phyloP scores from a whole-genome alignment of 768 basidiomycete species.

The Hygrocybe punicea region DNA sequence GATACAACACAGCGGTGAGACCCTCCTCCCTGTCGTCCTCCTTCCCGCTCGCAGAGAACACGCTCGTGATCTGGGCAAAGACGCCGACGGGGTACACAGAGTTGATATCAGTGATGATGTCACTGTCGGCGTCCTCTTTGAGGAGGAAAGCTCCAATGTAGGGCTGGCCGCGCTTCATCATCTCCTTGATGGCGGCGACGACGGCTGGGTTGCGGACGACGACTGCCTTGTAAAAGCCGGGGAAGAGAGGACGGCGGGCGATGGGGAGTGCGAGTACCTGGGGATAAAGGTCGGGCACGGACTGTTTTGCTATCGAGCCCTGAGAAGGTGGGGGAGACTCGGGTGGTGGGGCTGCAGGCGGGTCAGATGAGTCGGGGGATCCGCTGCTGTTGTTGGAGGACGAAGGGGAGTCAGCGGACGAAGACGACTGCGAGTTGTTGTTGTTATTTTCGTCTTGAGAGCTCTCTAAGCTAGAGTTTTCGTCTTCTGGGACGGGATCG shows the following conservation, averaged over 20 bases:
- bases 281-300: slow-evolving; percentile 87
- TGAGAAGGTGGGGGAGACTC: slow-evolving; percentile 31
- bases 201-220: slow-evolving; percentile 89
- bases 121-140: slow-evolving; percentile 91
- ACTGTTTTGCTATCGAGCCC: slow-evolving; percentile 73
- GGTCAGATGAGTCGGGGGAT: slow-evolving; percentile 21
- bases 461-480: slow-evolving; percentile 21
- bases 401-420: slow-evolving; percentile 21
- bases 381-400: slow-evolving; percentile 32
- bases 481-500: slow-evolving; percentile 12
- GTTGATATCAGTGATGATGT: slow-evolving; percentile 84
- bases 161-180: slow-evolving; percentile 94
- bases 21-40: slow-evolving; percentile 78
- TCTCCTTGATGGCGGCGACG: slow-evolving; percentile 90
- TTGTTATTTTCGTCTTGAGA: slow-evolving; percentile 28
- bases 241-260: slow-evolving; percentile 91
- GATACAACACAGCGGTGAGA: slow-evolving; percentile 92
- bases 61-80: slow-evolving; percentile 94
- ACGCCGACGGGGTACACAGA: slow-evolving; percentile 92
- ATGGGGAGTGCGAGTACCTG: slow-evolving; percentile 95
- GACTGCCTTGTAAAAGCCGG: slow-evolving; percentile 97
- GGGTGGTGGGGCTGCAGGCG: slow-evolving; percentile 22
- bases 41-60: slow-evolving; percentile 63
- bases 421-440: slow-evolving; percentile 7
- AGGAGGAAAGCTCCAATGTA: slow-evolving; percentile 96